Evolutionary conservation across 345 rosid species (phyloP).

Genomic region (Eutrema heterophyllum): DNA sequence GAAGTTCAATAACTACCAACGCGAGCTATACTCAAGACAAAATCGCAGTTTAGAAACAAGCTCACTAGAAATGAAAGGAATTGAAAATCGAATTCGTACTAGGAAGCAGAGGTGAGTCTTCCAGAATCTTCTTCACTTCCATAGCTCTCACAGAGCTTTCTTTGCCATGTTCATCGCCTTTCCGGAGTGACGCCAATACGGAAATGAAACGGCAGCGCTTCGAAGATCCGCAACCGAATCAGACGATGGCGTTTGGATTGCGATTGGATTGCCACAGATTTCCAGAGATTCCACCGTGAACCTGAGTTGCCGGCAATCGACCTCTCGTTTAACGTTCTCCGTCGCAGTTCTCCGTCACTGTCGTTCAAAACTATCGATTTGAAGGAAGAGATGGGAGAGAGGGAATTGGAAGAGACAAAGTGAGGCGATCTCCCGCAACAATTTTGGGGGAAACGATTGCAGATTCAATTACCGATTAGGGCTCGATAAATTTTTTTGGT

Average conservation of each 20-base stretch:
- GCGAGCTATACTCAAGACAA: too few species aligned
- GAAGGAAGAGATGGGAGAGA: neutral
- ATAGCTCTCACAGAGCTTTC: slow-evolving; percentile 29
- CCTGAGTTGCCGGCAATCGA: slow-evolving; percentile 30
- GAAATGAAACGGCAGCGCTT: slow-evolving; percentile 26
- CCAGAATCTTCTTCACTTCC: slow-evolving; percentile 34
- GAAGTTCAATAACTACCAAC: too few species aligned
- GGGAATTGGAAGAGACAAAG: neutral
- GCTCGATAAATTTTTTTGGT: too few species aligned
- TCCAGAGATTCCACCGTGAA: slow-evolving; percentile 24
- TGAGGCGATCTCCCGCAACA: too few species aligned
- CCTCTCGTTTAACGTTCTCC: neutral
- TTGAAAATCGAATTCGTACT: slow-evolving; percentile 35
- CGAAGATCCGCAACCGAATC: slow-evolving; percentile 1
- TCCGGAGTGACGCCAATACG: slow-evolving; percentile 28
- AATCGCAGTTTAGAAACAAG: too few species aligned
- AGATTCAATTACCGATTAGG: too few species aligned
- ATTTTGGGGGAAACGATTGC: too few species aligned
- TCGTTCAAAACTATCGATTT: neutral
- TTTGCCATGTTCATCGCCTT: slow-evolving; percentile 16
- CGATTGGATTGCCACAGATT: slow-evolving; percentile 29
- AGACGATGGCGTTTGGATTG: neutral
- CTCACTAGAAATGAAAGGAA: neutral
- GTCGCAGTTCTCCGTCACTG: slow-evolving; percentile 10
- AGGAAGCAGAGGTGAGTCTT: slow-evolving; percentile 49